phyloP scores from a whole-genome alignment of 2,329 filamentous ascomycete species.

The Xylogone sp. region DNA sequence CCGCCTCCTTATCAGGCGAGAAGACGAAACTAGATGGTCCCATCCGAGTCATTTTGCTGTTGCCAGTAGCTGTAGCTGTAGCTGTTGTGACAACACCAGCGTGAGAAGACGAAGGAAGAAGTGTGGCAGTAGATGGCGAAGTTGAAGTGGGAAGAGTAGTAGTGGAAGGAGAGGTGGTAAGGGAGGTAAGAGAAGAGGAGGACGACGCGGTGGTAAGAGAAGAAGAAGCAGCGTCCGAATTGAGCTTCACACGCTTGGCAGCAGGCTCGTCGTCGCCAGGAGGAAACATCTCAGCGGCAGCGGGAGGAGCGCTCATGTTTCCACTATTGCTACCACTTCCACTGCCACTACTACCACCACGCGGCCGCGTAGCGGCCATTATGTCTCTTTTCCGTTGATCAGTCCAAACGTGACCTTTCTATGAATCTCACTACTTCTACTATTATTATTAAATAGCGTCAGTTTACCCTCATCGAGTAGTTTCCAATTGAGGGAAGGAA shows the following conservation, averaged over 20 bases:
- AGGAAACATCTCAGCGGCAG: too few relatives aligned
- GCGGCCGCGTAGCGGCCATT: neutral
- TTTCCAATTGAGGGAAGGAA: neutral
- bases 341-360: neutral
- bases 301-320: too few relatives aligned
- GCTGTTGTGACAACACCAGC: too few relatives aligned
- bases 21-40: neutral
- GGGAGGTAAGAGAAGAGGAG: too few relatives aligned
- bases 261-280: slow-evolving; percentile 8
- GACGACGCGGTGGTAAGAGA: too few relatives aligned
- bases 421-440: neutral
- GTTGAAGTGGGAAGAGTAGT: slow-evolving; percentile 2
- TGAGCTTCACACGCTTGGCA: slow-evolving; percentile 9
- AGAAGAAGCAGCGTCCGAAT: neutral
- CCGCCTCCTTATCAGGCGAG: slow-evolving; percentile 17
- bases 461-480: too few relatives aligned
- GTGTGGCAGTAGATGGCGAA: neutral
- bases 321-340: too few relatives aligned
- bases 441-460: too few relatives aligned
- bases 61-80: too few relatives aligned
- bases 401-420: too few relatives aligned
- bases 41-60: neutral
- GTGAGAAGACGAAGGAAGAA: too few relatives aligned
- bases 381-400: neutral
- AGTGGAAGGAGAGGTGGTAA: neutral